phyloP scores from a whole-genome alignment of 2,329 filamentous ascomycete species.

The Chaetothyriales sp. region DNA sequence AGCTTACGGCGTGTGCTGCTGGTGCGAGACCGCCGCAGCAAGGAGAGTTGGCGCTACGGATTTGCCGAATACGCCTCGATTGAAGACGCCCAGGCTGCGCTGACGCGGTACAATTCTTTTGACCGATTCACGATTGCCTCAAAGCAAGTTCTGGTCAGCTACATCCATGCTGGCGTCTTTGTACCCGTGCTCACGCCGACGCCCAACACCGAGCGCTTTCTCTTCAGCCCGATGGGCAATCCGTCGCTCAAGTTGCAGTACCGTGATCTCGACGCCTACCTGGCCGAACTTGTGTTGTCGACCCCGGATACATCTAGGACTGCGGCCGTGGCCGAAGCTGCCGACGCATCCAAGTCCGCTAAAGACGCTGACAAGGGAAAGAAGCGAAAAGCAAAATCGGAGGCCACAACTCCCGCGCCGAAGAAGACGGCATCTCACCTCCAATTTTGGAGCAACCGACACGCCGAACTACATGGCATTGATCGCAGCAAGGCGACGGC shows the following conservation, averaged over 20 bases:
- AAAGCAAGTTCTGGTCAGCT: slow-evolving; percentile 53
- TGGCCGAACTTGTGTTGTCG: slow-evolving; percentile 48
- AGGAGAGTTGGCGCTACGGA: slow-evolving; percentile 65
- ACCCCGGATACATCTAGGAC: slow-evolving; percentile 29
- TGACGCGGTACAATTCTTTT: slow-evolving; percentile 55
- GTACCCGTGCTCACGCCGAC: slow-evolving; percentile 52
- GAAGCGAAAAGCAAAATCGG: slow-evolving; percentile 29
- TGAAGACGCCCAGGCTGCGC: slow-evolving; percentile 59
- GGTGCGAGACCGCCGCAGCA: slow-evolving; percentile 54
- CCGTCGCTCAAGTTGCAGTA: slow-evolving; percentile 54
- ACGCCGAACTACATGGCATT: slow-evolving; percentile 49
- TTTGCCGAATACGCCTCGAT: slow-evolving; percentile 70
- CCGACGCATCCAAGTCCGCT: slow-evolving; percentile 12
- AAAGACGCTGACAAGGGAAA: slow-evolving; percentile 32
- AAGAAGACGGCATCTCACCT: slow-evolving; percentile 48
- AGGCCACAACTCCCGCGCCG: slow-evolving; percentile 25
- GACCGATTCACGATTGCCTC: slow-evolving; percentile 66
- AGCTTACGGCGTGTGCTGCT: slow-evolving; percentile 65
- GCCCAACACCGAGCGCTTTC: slow-evolving; percentile 44
- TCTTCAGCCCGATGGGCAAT: slow-evolving; percentile 57
- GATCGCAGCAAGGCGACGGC: slow-evolving; percentile 20
- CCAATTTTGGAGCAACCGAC: slow-evolving; percentile 56
- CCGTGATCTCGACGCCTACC: slow-evolving; percentile 61
- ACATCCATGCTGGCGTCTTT: slow-evolving; percentile 75
- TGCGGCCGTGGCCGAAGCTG: slow-evolving; percentile 16